A percentile compares a stretch with the other conserved stretches of the same genome.
phyloP scores from a whole-genome alignment of 768 basidiomycete genomes.

The Trametopsis cervina region DNA sequence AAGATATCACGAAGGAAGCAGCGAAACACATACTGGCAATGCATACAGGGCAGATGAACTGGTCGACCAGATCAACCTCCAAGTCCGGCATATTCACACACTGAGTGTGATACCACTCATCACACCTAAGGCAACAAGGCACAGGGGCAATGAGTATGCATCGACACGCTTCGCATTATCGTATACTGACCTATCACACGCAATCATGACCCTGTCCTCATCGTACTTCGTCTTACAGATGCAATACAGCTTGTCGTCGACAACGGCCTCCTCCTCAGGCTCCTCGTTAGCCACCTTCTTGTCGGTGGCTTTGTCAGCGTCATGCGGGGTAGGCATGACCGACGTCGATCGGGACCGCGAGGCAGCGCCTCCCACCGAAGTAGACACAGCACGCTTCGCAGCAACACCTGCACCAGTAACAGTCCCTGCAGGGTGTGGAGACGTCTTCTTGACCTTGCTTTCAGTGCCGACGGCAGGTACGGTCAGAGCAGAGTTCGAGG shows the following conservation, averaged over 20 bases:
- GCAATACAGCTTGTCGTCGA: conserved; percentile 76
- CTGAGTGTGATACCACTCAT: conserved; percentile 90
- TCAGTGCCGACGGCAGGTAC: conserved; percentile 10
- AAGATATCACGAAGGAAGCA: background rate
- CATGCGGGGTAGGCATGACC: conserved; percentile 47
- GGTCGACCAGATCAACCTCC: conserved; percentile 83
- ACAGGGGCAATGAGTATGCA: background rate
- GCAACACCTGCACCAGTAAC: conserved; percentile 1
- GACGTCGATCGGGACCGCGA: conserved; percentile 66
- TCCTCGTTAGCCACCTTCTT: conserved; percentile 36
- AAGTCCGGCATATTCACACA: conserved; percentile 80
- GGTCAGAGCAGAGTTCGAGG: conserved; percentile 10
- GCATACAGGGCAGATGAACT: conserved; percentile 85
- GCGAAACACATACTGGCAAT: conserved; percentile 50
- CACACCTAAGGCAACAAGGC: conserved; percentile 66
- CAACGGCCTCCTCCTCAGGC: conserved; percentile 29
- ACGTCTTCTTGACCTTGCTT: conserved; percentile 23
- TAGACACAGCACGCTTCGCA: conserved; percentile 21
- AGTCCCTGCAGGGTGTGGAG: conserved; percentile 18
- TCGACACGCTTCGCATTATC: too few species aligned
- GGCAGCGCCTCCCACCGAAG: conserved; percentile 15
- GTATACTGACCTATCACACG: conserved; percentile 73
- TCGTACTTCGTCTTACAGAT: conserved; percentile 85
- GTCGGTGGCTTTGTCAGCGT: conserved; percentile 42
- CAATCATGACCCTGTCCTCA: conserved; percentile 87